A percentile compares a stretch with the other conserved stretches of the same genome.
Conservation (phyloP, 306 rosid genomes). For the Malus orientalis region DNA sequence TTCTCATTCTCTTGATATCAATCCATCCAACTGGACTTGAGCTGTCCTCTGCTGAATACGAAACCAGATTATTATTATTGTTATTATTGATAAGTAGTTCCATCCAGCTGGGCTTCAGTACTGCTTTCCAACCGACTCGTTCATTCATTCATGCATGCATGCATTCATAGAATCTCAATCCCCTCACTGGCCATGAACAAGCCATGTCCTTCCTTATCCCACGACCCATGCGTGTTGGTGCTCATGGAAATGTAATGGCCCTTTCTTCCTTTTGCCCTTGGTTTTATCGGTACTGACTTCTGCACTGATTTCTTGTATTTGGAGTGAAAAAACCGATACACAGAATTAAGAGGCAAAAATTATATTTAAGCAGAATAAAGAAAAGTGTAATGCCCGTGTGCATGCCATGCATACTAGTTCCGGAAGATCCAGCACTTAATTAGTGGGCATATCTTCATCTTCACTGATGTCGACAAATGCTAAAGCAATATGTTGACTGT, state of each 20-base stretch:
- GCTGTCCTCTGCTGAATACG: not conserved
- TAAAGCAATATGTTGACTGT: too few species aligned
- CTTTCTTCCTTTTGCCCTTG: not conserved
- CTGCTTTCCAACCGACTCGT: not conserved
- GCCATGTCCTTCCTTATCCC: not conserved
- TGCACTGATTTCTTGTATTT: not conserved
- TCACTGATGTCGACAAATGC: too few species aligned
- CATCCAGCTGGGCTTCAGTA: not conserved
- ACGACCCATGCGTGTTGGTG: not conserved
- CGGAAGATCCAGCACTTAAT: too few species aligned
- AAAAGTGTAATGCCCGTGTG: too few species aligned
- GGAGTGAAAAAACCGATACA: too few species aligned
- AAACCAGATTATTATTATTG: too few species aligned
- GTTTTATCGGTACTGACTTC: too few species aligned
- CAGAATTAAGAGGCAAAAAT: not conserved
- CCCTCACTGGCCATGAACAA: not conserved
- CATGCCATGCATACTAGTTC: too few species aligned
- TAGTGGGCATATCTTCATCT: too few species aligned
- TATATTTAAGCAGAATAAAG: too few species aligned
- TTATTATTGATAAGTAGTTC: too few species aligned
- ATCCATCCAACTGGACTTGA: not conserved
- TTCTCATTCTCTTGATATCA: not conserved
- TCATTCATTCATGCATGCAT: not conserved
- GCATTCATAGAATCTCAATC: too few species aligned
- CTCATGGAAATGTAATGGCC: not conserved